A percentile compares a stretch with the other conserved stretches of the same genome.
Conservation (phyloP, 2,329 filamentous ascomycete genomes). For the Orbilia oligospora region DNA sequence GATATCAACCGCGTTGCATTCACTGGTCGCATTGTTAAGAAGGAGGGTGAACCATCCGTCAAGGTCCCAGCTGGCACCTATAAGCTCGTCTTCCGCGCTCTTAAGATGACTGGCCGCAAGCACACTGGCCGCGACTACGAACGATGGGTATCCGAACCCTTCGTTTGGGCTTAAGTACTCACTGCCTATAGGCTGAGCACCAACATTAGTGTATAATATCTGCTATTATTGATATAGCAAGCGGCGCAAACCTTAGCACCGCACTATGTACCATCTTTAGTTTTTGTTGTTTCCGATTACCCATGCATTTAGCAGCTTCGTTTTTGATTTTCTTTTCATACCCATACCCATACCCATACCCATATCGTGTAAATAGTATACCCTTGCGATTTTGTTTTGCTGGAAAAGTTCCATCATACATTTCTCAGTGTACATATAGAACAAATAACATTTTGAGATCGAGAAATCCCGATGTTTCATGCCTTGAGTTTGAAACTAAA, state of each 20-base stretch:
- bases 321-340: slow-evolving; percentile 32
- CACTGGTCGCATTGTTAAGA: slow-evolving; percentile 53
- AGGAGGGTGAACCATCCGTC: slow-evolving; percentile 48
- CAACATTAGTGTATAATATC: slow-evolving; percentile 56
- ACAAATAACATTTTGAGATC: slow-evolving; percentile 13
- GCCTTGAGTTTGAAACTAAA: no score
- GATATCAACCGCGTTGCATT: slow-evolving; percentile 32
- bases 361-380: slow-evolving; percentile 54
- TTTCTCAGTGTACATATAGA: slow-evolving; percentile 49
- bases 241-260: background rate
- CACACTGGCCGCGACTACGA: slow-evolving; percentile 54
- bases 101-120: slow-evolving; percentile 56
- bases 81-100: slow-evolving; percentile 58
- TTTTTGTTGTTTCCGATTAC: slow-evolving; percentile 29
- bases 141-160: slow-evolving; percentile 54
- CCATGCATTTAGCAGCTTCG: slow-evolving; percentile 34
- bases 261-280: slow-evolving; percentile 9
- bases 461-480: background rate
- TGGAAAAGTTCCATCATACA: slow-evolving; percentile 39
- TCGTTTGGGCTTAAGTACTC: slow-evolving; percentile 36
- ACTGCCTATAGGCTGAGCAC: background rate
- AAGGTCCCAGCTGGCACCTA: slow-evolving; percentile 53
- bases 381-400: slow-evolving; percentile 32
- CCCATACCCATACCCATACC: slow-evolving; percentile 8
- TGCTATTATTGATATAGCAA: slow-evolving; percentile 2